Base-by-base conservation (phyloP, 208 protist species). In the Crithidia bombi region DNA sequence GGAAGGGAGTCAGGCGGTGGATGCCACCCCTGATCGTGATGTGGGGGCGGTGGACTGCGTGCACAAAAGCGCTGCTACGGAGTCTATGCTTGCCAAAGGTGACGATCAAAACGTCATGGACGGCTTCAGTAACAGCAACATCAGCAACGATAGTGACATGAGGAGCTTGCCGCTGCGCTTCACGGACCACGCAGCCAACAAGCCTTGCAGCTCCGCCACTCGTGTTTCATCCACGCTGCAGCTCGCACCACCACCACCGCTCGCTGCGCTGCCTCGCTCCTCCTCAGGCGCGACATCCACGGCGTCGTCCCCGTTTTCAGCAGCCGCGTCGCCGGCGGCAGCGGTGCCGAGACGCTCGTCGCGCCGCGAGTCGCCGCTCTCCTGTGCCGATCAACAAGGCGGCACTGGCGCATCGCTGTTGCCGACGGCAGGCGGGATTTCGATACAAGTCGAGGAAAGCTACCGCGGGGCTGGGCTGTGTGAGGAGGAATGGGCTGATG, bases 201-300 rank as follows among this genome's bases (percentile, higher is more conserved):
- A 15, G 10, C 38, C 6, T 36, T 19, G 51, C 5, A 56, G 51
- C 11, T 11, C 4, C 3, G n/a, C 59, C 15, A 51, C 21, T 3
- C 17, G 46, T 7, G 28, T 51, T 19, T 1, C 51, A 0, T 36
- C 59, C 6, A 14, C 59, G 46, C 41, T 75, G 51, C 69, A 55
- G 46, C 52, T 68, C 36, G 59, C 25, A 12, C 61, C 69, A 14
- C 69, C 61, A 1, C 69, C 59, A 19, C 61, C 61, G 25, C 28
- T 75, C n/a, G 51, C 47, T 15, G 11, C 26, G 21, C 51, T 67
- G 0, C 21, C 61, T 5, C 61, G 47, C 12, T 54, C 46, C 30
- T 32, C 46, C 46, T 33, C 47, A 0, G 23, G 23, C 7, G 33
- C 61, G 4, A 50, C 46, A 3, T 56, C 46, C 2, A 26, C n/a